A percentile compares a stretch with the other conserved stretches of the same genome.
Evolutionary conservation across 352 stramenopile species (phyloP).

Genomic region (Discostella stelligera): DNA sequence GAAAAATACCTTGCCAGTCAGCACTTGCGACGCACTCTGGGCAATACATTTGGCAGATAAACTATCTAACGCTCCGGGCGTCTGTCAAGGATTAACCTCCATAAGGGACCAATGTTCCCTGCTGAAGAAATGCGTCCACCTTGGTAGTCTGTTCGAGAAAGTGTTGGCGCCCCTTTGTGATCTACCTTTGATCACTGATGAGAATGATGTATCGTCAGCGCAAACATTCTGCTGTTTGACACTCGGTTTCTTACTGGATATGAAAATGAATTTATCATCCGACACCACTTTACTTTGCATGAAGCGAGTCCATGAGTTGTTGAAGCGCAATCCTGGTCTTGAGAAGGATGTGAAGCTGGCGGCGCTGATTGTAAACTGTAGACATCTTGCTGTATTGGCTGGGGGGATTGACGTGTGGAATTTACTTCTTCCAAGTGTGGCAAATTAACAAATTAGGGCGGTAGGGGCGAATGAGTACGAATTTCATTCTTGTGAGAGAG

Average conservation of each 20-base stretch:
- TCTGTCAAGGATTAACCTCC: constrained; percentile 13
- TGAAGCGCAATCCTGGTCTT: constrained; percentile 19
- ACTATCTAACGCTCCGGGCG: not conserved
- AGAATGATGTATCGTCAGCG: constrained; percentile 17
- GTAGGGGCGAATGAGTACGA: too few species aligned
- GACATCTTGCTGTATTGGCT: constrained; percentile 10
- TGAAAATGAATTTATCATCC: constrained; percentile 9
- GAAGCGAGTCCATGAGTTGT: constrained; percentile 26
- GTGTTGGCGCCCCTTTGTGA: constrained; percentile 37
- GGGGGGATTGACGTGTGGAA: constrained; percentile 17
- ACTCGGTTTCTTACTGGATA: constrained; percentile 25
- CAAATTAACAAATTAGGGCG: constrained; percentile 5
- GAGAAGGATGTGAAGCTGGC: constrained; percentile 3
- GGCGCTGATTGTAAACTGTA: constrained; percentile 20
- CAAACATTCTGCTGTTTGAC: constrained; percentile 31
- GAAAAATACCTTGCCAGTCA: constrained; percentile 14
- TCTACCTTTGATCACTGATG: constrained; percentile 25
- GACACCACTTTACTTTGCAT: constrained; percentile 18
- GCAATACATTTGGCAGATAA: constrained; percentile 39
- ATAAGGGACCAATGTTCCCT: constrained; percentile 27
- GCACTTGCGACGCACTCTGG: constrained; percentile 44
- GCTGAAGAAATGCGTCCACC: constrained; percentile 37
- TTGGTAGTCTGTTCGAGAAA: constrained; percentile 36
- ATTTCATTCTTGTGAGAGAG: too few species aligned
- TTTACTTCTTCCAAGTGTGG: constrained; percentile 17